Percentiles rank a stretch among this genome's conserved stretches.
Conservation (phyloP, 2,329 filamentous ascomycete species). For the Scytalidium sp. region DNA sequence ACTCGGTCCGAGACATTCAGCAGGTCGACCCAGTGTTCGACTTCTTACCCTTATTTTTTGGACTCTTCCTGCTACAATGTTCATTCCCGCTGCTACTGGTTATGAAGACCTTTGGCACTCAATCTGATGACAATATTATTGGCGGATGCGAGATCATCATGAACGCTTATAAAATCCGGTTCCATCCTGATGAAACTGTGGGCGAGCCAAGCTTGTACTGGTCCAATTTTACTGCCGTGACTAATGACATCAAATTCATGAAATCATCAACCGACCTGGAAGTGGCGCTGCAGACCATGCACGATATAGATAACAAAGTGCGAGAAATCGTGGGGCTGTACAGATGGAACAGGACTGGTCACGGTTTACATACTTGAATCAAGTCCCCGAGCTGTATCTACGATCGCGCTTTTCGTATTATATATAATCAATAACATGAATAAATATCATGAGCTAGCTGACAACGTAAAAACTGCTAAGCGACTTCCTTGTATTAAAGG, state of each 20-base stretch:
- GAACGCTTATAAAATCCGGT: not conserved
- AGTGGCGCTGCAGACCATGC: not conserved
- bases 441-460: too few relatives aligned
- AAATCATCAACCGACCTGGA: not conserved
- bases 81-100: slow-evolving; percentile 41
- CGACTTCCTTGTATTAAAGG: too few relatives aligned
- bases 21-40: slow-evolving; percentile 44
- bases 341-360: not conserved
- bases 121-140: not conserved
- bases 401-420: too few relatives aligned
- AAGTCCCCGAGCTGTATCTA: too few relatives aligned
- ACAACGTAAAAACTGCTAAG: too few relatives aligned
- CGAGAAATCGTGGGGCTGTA: not conserved
- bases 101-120: not conserved
- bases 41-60: slow-evolving; percentile 51
- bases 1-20: slow-evolving; percentile 43
- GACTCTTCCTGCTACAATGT: slow-evolving; percentile 48
- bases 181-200: not conserved
- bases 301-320: not conserved
- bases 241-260: not conserved
- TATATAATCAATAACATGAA: too few relatives aligned
- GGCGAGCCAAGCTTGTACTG: not conserved
- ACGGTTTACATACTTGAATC: not conserved
- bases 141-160: not conserved
- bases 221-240: not conserved